Evolutionary conservation across 164 flowering plant species (phyloP).

Genomic region (Vitis rupestris): DNA sequence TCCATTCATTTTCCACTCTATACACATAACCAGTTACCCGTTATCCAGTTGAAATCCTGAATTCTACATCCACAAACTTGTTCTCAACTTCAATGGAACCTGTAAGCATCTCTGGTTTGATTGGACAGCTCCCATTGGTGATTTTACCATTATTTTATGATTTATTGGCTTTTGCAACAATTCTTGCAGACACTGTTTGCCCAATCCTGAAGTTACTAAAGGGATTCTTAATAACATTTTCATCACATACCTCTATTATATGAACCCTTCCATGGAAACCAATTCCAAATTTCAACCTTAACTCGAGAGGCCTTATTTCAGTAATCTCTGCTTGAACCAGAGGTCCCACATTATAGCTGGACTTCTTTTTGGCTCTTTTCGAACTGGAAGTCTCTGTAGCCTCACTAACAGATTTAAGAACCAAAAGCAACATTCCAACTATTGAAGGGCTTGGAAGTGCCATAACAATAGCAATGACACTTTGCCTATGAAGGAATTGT

Average conservation of each 20-base stretch:
- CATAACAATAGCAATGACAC: constrained; percentile 72
- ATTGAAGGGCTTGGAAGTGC: constrained; percentile 67
- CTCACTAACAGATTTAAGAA: constrained; percentile 52
- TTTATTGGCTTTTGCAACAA: constrained; percentile 47
- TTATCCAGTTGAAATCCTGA: constrained; percentile 54
- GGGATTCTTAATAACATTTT: constrained; percentile 43
- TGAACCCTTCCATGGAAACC: constrained; percentile 73
- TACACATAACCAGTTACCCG: constrained; percentile 71
- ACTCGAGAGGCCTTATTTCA: constrained; percentile 67
- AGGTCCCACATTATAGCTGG: constrained; percentile 63
- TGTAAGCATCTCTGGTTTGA: constrained; percentile 60
- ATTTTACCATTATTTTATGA: constrained; percentile 31
- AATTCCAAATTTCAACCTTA: constrained; percentile 77
- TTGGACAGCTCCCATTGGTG: constrained; percentile 72
- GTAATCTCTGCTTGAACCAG: constrained; percentile 88
- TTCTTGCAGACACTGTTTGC: constrained; percentile 63
- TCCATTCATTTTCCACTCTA: constrained; percentile 39
- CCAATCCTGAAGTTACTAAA: constrained; percentile 68
- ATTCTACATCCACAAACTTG: constrained; percentile 22
- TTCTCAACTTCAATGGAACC: constrained; percentile 30
- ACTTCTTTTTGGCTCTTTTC: constrained; percentile 60
- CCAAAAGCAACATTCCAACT: constrained; percentile 60
- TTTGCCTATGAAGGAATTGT: constrained; percentile 58
- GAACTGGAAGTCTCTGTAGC: constrained; percentile 53
- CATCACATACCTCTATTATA: constrained; percentile 88